Conservation (phyloP, 1,284 basidiomycete species). For the Heterobasidion annosum region DNA sequence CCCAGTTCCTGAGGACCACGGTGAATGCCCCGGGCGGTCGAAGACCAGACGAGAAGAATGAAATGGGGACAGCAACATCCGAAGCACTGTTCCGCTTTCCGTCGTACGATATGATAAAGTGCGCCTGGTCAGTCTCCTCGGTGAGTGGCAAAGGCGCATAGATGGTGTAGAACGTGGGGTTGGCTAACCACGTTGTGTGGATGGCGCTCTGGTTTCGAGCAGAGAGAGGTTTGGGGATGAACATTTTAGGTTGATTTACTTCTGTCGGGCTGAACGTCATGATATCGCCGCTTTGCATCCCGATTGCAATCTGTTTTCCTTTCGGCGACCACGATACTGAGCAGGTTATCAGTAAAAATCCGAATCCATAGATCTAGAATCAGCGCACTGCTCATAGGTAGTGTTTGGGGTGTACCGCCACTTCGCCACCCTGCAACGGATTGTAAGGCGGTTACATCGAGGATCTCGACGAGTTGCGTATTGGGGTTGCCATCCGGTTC, state of each 20-base stretch:
- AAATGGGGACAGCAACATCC: constrained; percentile 48
- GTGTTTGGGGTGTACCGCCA: constrained; percentile 35
- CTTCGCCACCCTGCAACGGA: constrained; percentile 57
- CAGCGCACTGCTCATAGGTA: constrained; percentile 48
- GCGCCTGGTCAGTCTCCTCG: constrained; percentile 42
- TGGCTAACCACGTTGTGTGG: constrained; percentile 64
- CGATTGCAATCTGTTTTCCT: constrained; percentile 79
- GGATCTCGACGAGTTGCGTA: constrained; percentile 39
- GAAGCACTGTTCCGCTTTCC: constrained; percentile 37
- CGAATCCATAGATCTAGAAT: constrained; percentile 3
- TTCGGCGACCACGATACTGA: constrained; percentile 80
- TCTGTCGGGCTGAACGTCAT: constrained; percentile 59
- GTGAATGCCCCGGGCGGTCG: constrained; percentile 48
- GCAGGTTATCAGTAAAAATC: constrained; percentile 8
- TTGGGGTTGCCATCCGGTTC: constrained; percentile 27
- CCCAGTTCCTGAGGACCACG: constrained; percentile 56
- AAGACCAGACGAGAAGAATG: constrained; percentile 34
- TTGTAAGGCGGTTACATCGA: constrained; percentile 43
- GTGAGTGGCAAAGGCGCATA: constrained; percentile 40
- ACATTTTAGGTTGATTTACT: constrained; percentile 44
- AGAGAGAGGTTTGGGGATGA: constrained; percentile 46
- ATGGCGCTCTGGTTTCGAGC: constrained; percentile 40
- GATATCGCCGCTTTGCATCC: constrained; percentile 63
- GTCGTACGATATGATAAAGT: constrained; percentile 56
- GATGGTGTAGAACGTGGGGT: constrained; percentile 61